Conservation (phyloP, 2,329 filamentous ascomycete genomes). For the Clarireedia sp. region DNA sequence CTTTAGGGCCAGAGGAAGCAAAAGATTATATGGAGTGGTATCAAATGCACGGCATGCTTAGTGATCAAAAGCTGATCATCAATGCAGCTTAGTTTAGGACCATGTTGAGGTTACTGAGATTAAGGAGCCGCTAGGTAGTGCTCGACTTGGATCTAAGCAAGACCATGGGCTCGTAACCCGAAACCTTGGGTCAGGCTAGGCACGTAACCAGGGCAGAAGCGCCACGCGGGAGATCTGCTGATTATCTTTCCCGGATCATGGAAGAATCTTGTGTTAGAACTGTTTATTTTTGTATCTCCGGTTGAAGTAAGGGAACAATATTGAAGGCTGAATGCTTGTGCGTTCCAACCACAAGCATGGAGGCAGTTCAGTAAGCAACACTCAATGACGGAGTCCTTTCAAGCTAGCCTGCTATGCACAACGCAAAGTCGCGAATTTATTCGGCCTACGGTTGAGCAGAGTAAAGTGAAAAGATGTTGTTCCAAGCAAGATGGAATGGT, state of each 20-base stretch:
- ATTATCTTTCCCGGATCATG: not conserved
- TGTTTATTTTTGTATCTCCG: not conserved
- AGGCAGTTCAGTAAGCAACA: too few relatives aligned
- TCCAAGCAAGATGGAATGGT: too few relatives aligned
- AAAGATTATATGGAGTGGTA: not conserved
- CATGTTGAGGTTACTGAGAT: not conserved
- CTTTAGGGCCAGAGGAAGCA: not conserved
- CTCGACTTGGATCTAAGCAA: not conserved
- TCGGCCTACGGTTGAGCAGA: too few relatives aligned
- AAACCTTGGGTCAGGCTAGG: not conserved
- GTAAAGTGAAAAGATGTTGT: too few relatives aligned
- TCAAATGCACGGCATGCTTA: not conserved
- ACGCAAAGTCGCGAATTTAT: too few relatives aligned
- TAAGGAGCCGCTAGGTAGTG: not conserved
- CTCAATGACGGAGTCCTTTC: too few relatives aligned
- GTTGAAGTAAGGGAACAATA: too few relatives aligned
- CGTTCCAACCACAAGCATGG: too few relatives aligned
- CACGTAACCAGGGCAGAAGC: not conserved
- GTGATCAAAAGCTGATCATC: not conserved
- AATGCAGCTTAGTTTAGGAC: too few relatives aligned
- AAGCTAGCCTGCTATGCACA: too few relatives aligned
- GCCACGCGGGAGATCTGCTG: not conserved
- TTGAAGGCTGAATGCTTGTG: too few relatives aligned
- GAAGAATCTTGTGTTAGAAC: not conserved
- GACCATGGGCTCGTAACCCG: not conserved